Conservation (phyloP, 2,329 filamentous ascomycete species). For the Verticillium zaregamsianum region DNA sequence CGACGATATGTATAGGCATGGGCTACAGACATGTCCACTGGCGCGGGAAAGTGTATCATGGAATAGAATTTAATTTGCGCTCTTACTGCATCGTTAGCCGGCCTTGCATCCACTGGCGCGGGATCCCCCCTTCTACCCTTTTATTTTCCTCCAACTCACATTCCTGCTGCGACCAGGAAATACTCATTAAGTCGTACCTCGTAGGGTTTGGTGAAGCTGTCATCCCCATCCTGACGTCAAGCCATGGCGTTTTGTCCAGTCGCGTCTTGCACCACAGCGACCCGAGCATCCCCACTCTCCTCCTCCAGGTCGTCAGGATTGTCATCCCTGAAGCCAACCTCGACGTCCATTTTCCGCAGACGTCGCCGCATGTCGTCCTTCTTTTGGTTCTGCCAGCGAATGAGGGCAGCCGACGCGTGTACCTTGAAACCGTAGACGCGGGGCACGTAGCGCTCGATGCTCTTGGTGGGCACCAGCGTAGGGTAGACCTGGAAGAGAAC, state of each 20-base stretch:
- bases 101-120: too few species aligned
- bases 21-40: too few species aligned
- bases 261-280: constrained; percentile 19
- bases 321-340: constrained; percentile 75
- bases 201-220: constrained; percentile 1
- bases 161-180: neutral
- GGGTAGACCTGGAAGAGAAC: constrained; percentile 99
- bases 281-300: constrained; percentile 39
- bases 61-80: too few species aligned
- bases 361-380: constrained; percentile 79
- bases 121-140: too few species aligned
- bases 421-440: constrained; percentile 94
- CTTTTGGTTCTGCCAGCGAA: constrained; percentile 83
- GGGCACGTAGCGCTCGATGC: constrained; percentile 78
- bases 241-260: neutral
- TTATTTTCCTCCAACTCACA: neutral
- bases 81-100: too few species aligned
- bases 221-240: constrained; percentile 1
- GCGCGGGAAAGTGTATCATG: too few species aligned
- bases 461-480: constrained; percentile 81
- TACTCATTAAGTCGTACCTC: neutral
- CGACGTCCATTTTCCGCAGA: constrained; percentile 66
- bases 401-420: constrained; percentile 80
- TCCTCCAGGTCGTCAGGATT: constrained; percentile 61
- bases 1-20: neutral